Percentiles rank a stretch among this genome's conserved stretches.
phyloP scores from a whole-genome alignment of 2,329 filamentous ascomycete species.

The Chrysosporium keratinophilum region DNA sequence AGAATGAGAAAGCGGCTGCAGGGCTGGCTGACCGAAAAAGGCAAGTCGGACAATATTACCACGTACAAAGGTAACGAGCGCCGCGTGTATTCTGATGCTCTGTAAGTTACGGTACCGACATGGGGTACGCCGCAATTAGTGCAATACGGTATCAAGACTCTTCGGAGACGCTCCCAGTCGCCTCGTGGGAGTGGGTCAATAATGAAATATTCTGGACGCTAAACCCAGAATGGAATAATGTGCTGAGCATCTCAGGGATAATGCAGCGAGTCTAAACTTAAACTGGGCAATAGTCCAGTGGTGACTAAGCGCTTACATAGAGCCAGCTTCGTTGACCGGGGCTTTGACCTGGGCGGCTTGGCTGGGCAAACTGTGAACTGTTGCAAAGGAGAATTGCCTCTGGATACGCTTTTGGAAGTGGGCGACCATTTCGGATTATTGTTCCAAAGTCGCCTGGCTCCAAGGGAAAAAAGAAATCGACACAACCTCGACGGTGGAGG shows the following conservation, averaged over 20 bases:
- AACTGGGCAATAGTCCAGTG: background rate
- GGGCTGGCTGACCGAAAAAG: background rate
- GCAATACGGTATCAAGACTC: background rate
- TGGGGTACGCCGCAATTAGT: background rate
- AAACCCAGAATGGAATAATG: background rate
- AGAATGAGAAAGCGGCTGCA: background rate
- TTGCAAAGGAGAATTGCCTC: background rate
- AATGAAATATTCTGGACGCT: background rate
- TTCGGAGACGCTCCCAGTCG: constrained; percentile 4
- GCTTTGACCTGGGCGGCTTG: background rate
- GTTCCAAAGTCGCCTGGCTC: constrained; percentile 1
- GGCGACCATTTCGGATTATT: background rate
- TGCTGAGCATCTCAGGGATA: background rate
- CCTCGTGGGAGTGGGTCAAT: constrained; percentile 5
- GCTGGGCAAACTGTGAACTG: background rate
- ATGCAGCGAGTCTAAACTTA: constrained; percentile 4
- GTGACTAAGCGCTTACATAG: background rate
- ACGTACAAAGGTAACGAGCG: background rate
- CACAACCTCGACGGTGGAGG: too few species aligned
- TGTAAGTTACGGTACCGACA: background rate
- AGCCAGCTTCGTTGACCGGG: background rate
- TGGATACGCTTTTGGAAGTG: background rate
- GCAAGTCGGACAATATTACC: background rate
- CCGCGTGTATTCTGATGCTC: background rate
- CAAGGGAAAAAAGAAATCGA: background rate